Conservation (phyloP, 2,329 filamentous ascomycete genomes). For the Arthrobotrys pseudoclavata region DNA sequence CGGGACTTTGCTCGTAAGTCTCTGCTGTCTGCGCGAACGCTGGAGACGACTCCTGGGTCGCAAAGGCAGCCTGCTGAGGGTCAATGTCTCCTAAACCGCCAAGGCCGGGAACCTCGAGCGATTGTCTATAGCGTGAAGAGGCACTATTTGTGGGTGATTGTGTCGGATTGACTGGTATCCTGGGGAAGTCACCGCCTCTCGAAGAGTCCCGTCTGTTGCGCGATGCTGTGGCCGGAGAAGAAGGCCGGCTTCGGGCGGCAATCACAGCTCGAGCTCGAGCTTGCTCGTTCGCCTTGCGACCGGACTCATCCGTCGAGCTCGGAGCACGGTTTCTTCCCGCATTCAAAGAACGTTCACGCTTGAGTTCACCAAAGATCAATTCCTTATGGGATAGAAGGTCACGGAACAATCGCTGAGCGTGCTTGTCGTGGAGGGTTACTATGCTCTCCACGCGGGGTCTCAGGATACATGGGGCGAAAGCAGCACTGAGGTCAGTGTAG, state of each 20-base stretch:
- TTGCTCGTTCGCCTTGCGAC: constrained; percentile 92
- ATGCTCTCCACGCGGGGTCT: constrained; percentile 88
- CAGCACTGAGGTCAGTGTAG: constrained; percentile 78
- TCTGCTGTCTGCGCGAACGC: constrained; percentile 64
- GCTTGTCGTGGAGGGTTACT: constrained; percentile 94
- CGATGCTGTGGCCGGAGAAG: constrained; percentile 76
- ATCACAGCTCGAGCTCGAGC: constrained; percentile 88
- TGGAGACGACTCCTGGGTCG: constrained; percentile 68
- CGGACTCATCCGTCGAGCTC: constrained; percentile 89
- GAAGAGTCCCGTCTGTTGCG: constrained; percentile 63
- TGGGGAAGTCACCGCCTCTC: constrained; percentile 65
- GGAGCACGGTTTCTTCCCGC: constrained; percentile 82
- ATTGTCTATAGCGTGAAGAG: constrained; percentile 46
- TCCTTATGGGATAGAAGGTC: constrained; percentile 96
- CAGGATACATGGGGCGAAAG: constrained; percentile 86
- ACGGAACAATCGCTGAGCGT: constrained; percentile 87
- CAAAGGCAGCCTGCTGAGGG: constrained; percentile 64
- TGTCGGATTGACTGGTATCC: constrained; percentile 64
- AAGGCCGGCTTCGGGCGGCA: constrained; percentile 79
- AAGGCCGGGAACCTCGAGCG: constrained; percentile 46
- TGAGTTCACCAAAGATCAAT: constrained; percentile 93
- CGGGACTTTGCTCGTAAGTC: constrained; percentile 61
- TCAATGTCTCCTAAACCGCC: constrained; percentile 60
- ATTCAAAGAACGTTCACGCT: constrained; percentile 82
- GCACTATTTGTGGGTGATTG: constrained; percentile 37